A percentile compares a stretch with the other conserved stretches of the same genome.
These are phyloP conservation scores for Cicer cuneatum DNA, from an alignment of 306 rosid species.

Conservation along the genomic window DNA sequence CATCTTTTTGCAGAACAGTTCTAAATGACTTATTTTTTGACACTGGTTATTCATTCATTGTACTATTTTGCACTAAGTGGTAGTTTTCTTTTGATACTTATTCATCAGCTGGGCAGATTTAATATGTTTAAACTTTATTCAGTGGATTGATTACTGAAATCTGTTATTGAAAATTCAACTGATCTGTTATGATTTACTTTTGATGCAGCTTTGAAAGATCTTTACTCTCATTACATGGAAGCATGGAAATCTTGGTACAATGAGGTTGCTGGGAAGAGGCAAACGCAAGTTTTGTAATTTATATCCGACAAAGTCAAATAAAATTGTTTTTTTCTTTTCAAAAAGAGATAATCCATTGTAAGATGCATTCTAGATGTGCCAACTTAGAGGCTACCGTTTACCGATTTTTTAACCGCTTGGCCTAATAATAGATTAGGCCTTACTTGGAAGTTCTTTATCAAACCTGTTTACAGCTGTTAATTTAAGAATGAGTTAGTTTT, in stretches of 20 bases:
- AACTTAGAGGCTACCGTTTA: slow-evolving; percentile 34
- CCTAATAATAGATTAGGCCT: slow-evolving; percentile 39
- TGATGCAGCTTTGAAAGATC: slow-evolving; percentile 77
- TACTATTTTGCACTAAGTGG: slow-evolving; percentile 3
- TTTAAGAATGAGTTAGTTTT: not conserved
- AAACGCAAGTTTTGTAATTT: slow-evolving; percentile 57
- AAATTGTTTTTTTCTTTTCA: slow-evolving; percentile 27
- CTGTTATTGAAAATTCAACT: slow-evolving; percentile 13
- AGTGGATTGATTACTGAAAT: not conserved
- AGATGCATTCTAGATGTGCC: slow-evolving; percentile 55
- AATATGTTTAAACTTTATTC: not conserved
- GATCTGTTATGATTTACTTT: slow-evolving; percentile 17
- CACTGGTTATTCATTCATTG: not conserved
- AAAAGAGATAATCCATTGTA: slow-evolving; percentile 26
- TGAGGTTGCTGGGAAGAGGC: slow-evolving; percentile 72
- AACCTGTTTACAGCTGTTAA: not conserved
- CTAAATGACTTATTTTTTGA: not conserved
- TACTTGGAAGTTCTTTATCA: slow-evolving; percentile 26
- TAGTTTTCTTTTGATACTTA: slow-evolving; percentile 1
- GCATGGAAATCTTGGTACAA: slow-evolving; percentile 92
- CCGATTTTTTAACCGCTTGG: slow-evolving; percentile 4
- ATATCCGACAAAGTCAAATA: slow-evolving; percentile 4
- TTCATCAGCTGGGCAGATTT: not conserved
- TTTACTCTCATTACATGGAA: slow-evolving; percentile 85
- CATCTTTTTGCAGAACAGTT: slow-evolving; percentile 1